Evolutionary conservation across 1,139 yeast genomes (phyloP), one percentile per base, ranked within the genome.

Genomic region (Oligophagozyma castellii): DNA sequence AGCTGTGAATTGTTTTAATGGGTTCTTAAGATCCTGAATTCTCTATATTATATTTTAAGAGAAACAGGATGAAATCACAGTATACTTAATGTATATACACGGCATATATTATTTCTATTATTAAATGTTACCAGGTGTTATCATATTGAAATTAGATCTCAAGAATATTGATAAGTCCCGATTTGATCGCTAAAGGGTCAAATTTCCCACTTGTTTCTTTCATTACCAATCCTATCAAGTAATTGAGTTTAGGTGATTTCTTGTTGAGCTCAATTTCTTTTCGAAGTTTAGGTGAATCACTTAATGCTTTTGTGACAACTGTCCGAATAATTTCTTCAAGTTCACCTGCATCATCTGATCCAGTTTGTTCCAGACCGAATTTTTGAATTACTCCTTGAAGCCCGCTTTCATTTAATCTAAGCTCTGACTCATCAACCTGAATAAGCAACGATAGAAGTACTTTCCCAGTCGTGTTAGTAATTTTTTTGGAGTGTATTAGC

Each of bases 381-480:
- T 71, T 67, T 2, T 63, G 63, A 5, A 83, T 63, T 11, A 81
- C 43, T 3, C 55, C 52, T 10, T 32, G 12, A 22, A 49, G 42
- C 4, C 48, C 47, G 1, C 79, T 26, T 3, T 43, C 25, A 8
- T 35, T 47, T 6, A 42, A 28, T 7, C 10, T 18, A 10, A 10
- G 20, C 10, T 7, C 7, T 18, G 20, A 18, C 10, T 18, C 20
- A 18, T 18, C 7, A 10, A 7, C 10, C 28, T 66, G 62, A 11
- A 84, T 56, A 14, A 79, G 48, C 41, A 77, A 77, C 29, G 65
- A 55, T 15, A 86, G 51, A 5, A 84, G 51, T 11, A 73, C 48
- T 39, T 73, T 74, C 0, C 77, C 95, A 16, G 86, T 75, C 0
- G 78, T 63, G 16, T 63, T 61, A 5, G 79, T 65, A 10, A 65